Evolutionary conservation across 768 basidiomycete species (phyloP).

Genomic region (Lactarius indigo): DNA sequence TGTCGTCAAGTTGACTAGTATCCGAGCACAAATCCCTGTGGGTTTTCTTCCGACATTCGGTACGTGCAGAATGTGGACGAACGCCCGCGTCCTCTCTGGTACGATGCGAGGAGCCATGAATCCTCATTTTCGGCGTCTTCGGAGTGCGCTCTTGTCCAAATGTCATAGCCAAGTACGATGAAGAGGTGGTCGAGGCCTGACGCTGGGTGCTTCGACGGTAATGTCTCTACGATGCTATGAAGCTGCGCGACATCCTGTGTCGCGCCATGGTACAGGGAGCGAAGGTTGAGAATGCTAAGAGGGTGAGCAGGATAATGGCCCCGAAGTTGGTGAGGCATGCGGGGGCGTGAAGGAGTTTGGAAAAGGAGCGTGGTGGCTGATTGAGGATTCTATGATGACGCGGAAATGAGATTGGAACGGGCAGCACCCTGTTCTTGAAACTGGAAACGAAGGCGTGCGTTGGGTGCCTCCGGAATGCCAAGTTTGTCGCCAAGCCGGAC

Average conservation of each 20-base stretch:
- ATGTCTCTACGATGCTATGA: constrained; percentile 14
- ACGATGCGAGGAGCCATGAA: constrained; percentile 80
- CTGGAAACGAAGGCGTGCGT: too few relatives aligned
- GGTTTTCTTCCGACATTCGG: too few relatives aligned
- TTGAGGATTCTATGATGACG: constrained; percentile 5
- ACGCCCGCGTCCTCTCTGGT: constrained; percentile 68
- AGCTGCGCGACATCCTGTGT: constrained; percentile 20
- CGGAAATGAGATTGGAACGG: constrained; percentile 14
- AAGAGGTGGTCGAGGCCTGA: constrained; percentile 63
- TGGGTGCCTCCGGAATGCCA: too few relatives aligned
- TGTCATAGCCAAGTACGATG: constrained; percentile 88
- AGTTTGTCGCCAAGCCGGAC: too few relatives aligned
- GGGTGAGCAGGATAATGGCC: constrained; percentile 47
- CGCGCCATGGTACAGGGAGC: constrained; percentile 35
- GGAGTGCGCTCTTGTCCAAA: constrained; percentile 71
- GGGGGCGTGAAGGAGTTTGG: constrained; percentile 46
- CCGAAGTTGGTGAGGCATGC: constrained; percentile 77
- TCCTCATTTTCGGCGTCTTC: constrained; percentile 52
- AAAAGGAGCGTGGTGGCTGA: constrained; percentile 8
- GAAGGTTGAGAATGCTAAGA: constrained; percentile 53
- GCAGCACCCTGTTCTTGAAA: too few relatives aligned
- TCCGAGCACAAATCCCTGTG: too few relatives aligned
- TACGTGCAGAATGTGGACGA: constrained; percentile 69
- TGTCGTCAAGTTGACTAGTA: too few relatives aligned
- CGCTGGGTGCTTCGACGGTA: constrained; percentile 20